Percentiles rank a stretch among this genome's conserved stretches.
phyloP scores from a whole-genome alignment of 208 protist genomes.

The Leishmania braziliensis region DNA sequence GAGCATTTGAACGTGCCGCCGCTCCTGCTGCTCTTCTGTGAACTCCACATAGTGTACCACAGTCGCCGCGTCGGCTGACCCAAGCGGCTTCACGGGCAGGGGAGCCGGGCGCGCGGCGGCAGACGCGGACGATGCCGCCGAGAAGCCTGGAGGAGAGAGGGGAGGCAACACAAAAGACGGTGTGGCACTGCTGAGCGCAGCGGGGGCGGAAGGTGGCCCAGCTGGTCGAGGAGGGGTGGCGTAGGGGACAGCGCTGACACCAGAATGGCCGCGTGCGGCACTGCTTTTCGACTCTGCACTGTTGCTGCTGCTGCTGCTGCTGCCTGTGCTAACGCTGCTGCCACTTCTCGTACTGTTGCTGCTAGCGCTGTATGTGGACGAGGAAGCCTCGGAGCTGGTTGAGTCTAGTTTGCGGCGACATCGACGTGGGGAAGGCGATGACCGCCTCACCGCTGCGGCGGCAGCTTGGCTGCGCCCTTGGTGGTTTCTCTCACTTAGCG shows the following conservation, averaged over 20 bases:
- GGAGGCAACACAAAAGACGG: not conserved
- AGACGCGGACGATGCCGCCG: not conserved
- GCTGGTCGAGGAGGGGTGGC: not conserved
- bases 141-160: slow-evolving; percentile 5
- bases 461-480: not conserved
- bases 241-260: not conserved
- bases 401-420: not conserved
- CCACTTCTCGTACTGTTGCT: not conserved
- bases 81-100: not conserved
- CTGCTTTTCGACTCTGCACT: not conserved
- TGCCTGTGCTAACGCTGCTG: slow-evolving; percentile 2
- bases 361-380: slow-evolving; percentile 7
- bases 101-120: not conserved
- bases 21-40: slow-evolving; percentile 18
- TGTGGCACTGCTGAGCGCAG: not conserved
- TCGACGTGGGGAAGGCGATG: not conserved
- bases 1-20: slow-evolving; percentile 22
- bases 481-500: not conserved
- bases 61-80: not conserved
- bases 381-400: not conserved
- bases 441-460: not conserved
- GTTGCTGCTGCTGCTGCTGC: not conserved
- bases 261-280: not conserved
- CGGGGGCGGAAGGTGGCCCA: not conserved
- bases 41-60: slow-evolving; percentile 17